Evolutionary conservation across 2,329 filamentous ascomycete species (phyloP), one percentile per base, ranked within the genome.

Genomic region (Pestalotiopsis fici): DNA sequence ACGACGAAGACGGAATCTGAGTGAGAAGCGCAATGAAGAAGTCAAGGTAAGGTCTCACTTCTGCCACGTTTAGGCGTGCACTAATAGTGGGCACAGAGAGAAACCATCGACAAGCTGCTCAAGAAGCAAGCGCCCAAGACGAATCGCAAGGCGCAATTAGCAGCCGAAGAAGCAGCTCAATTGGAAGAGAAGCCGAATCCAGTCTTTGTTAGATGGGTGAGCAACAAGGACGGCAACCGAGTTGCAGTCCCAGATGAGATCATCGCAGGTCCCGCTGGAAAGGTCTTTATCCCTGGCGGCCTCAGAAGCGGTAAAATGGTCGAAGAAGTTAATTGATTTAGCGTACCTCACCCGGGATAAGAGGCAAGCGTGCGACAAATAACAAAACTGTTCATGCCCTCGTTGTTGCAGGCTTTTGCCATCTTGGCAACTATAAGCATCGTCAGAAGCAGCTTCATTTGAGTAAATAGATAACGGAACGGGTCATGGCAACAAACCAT

Each of bases 61-160:
- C 27, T 39, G 9, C 57, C 11, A 18, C 2, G 4, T n/a, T 18
- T 37, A 4, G n/a, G 31, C 12, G 18, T 37, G 28, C 9, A 37
- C 12, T 60, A 23, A 60, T 12, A 37, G 5, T 21, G 5, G 61
- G 67, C 27, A 67, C 72, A 95, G 92, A 93, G 94, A 87, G 93
- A 95, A 83, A 96, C 93, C 0, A 95, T 96, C 86, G 95, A 96
- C 83, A 94, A 95, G 74, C 88, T 96, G 2, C 88, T 96, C 64
- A 94, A 94, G 79, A 94, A 95, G 77, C 93, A 95, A 77, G 92
- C 93, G 1, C 91, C 93, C 27, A 95, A 95, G 79, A 88, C 88
- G 66, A 91, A 87, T 71, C 83, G 84, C 70, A 87, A 86, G 71
- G 84, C 78, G 37, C 67, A 82, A 71, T 64, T 79, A 74, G 82